These are phyloP conservation scores for Phytophthora gonapodyides DNA, from an alignment of 352 stramenopile species.

Conservation along the genomic window DNA sequence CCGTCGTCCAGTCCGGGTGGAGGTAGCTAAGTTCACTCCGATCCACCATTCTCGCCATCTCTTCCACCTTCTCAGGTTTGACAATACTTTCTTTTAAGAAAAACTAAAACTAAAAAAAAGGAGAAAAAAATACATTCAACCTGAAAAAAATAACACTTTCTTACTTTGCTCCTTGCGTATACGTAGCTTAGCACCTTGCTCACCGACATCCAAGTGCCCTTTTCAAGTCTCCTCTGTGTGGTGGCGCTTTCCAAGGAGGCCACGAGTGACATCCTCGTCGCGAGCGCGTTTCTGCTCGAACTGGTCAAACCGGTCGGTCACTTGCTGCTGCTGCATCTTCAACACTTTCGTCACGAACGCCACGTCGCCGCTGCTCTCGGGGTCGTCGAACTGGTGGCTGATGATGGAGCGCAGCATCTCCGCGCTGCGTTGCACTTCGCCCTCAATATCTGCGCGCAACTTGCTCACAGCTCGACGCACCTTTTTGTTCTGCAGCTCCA, in stretches of 20 bases:
- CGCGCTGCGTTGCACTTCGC: constrained; percentile 20
- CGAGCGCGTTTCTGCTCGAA: constrained; percentile 15
- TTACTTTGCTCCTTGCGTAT: background rate
- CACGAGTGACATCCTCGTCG: constrained; percentile 20
- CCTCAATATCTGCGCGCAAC: constrained; percentile 21
- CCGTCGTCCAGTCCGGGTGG: constrained; percentile 21
- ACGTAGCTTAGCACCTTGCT: background rate
- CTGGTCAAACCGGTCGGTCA: constrained; percentile 27
- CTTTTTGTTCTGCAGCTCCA: constrained; percentile 30
- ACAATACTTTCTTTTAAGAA: background rate
- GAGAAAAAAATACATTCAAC: background rate
- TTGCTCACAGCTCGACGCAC: constrained; percentile 13
- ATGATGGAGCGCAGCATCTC: constrained; percentile 31
- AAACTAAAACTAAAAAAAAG: constrained; percentile 7
- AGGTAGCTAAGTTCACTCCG: constrained; percentile 10
- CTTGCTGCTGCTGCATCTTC: constrained; percentile 23
- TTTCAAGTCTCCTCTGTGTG: background rate
- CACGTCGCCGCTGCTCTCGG: constrained; percentile 17
- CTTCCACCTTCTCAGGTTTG: background rate
- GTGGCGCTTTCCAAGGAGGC: constrained; percentile 16
- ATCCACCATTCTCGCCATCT: background rate
- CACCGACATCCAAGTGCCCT: background rate
- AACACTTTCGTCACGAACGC: constrained; percentile 28
- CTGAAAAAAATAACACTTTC: constrained; percentile 1
- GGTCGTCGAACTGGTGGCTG: constrained; percentile 25